phyloP scores from a whole-genome alignment of 2,329 filamentous ascomycete species.

The Trichoderma lentiforme region DNA sequence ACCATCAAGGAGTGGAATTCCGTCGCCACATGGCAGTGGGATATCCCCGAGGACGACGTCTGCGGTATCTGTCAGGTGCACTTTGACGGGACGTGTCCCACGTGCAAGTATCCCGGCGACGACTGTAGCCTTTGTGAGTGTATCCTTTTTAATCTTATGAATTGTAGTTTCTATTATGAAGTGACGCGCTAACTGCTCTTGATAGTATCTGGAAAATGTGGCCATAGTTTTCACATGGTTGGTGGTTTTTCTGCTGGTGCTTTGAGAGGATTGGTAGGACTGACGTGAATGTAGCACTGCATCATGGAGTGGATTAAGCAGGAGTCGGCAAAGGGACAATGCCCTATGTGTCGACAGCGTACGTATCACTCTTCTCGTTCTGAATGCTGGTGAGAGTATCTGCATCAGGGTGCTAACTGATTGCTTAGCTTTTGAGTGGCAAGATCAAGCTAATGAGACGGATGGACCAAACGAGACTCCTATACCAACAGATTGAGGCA shows the following conservation, averaged over 20 bases:
- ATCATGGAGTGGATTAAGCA: constrained; percentile 95
- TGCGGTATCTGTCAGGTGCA: constrained; percentile 98
- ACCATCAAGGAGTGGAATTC: constrained; percentile 90
- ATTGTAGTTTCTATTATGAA: background rate
- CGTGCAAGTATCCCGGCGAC: constrained; percentile 96
- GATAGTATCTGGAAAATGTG: constrained; percentile 90
- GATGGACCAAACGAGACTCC: constrained; percentile 33
- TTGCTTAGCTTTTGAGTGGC: constrained; percentile 41
- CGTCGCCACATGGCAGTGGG: constrained; percentile 96
- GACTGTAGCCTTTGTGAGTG: constrained; percentile 83
- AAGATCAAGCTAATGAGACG: constrained; percentile 33
- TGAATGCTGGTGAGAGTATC: background rate
- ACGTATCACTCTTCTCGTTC: constrained; percentile 29
- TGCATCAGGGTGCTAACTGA: background rate
- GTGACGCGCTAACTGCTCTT: background rate
- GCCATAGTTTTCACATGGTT: constrained; percentile 97
- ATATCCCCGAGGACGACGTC: constrained; percentile 94
- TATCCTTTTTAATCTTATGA: background rate
- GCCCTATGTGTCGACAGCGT: constrained; percentile 98
- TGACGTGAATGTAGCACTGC: constrained; percentile 65
- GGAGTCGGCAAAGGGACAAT: constrained; percentile 87
- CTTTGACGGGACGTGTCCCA: constrained; percentile 96
- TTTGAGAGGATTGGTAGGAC: background rate
- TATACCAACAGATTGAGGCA: constrained; percentile 28
- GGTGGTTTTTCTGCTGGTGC: constrained; percentile 24